Evolutionary conservation across 2,329 filamentous ascomycete genomes (phyloP), one percentile per base, ranked within the genome.

Genomic region (Scytalidium sp.): DNA sequence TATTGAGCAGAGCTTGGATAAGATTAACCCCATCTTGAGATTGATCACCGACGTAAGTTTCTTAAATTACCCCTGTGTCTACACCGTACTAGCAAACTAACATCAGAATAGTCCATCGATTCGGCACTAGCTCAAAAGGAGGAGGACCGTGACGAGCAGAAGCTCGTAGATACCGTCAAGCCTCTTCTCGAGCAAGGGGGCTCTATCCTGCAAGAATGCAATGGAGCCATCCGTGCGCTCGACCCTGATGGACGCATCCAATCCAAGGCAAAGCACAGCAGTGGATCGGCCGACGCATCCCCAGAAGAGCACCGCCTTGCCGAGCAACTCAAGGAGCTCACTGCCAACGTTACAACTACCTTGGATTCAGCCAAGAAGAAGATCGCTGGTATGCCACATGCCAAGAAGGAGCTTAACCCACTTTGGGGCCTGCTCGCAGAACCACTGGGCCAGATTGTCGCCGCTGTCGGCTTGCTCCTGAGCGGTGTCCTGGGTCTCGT

Each of bases 331-430:
- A 95, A 96, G 75, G 90, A 90, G 66, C 78, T 96, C 51, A 93
- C 91, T 0, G 85, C 85, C 19, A 85, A 83, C 21, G 88, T 97
- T 19, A 85, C 88, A 43, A 84, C 85, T 61, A 90, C 86, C 20
- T 93, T 97, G 59, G 91, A 97, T 64, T 85, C 87, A 56, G 88
- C 88, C 21, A 94, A 92, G 82, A 88, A 87, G 74, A 88, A 89
- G 75, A 88, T 96, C 53, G 84, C 88, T 63, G 88, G 89, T 64
- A 94, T 96, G 88, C 91, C 92, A 5, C 88, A 95, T 59, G 92
- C 90, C 41, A 95, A 96, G 85, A 93, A 96, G 79, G 85, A 93
- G 75, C 79, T 96, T 53, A 96, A 93, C 73, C 91, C 92, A 10
- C 82, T 97, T 23, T 96, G 91, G 90, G 83, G 76, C 23, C 75